Evolutionary conservation across 352 stramenopile species (phyloP), one percentile per base, ranked within the genome.

Genomic region (Phytophthora syringae): DNA sequence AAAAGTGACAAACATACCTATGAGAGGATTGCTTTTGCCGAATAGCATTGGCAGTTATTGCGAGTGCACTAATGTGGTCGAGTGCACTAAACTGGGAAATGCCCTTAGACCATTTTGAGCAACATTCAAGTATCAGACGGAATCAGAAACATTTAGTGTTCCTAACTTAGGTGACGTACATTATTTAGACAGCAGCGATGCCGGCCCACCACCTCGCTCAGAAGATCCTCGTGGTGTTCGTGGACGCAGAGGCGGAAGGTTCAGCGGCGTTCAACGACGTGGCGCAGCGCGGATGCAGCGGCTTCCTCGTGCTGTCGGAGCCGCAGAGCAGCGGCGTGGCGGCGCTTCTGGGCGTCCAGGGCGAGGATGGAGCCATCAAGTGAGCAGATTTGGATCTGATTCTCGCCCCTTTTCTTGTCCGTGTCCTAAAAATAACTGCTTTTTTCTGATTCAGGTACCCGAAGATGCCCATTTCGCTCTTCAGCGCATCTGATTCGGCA

Each of bases 381-480:
- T 80, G 56, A 55, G 64, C 76, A 10, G 1, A 6, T 21, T 24
- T 25, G 2, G 39, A 45, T 25, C 18, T 45, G 39, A 68, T 42
- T 56, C 16, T 7, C n/a, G n/a, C n/a, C n/a, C n/a, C 27, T 7
- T 28, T 47, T 21, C 13, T 3, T 18, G 20, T 25, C 42, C 47
- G 15, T 7, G 5, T 45, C 9, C 48, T 48, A 12, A 49, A 47
- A 51, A 37, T 51, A n/a, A 37, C 20, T 12, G 58, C 36, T 28
- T 30, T 5, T 57, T 40, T 21, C 9, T 53, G 20, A 53, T 58
- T 25, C 34, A 93, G 84, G 47, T 90, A 80, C 48, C 79, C 77
- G 7, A 82, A 81, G 55, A 72, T 91, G 57, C 82, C 85, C 5
- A 69, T 89, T 52, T 72, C 74, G 7, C 82, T 92, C 32, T 89